A percentile compares a stretch with the other conserved stretches of the same genome.
phyloP scores from a whole-genome alignment of 2,329 filamentous ascomycete genomes.

The Trichothecium sympodiale region DNA sequence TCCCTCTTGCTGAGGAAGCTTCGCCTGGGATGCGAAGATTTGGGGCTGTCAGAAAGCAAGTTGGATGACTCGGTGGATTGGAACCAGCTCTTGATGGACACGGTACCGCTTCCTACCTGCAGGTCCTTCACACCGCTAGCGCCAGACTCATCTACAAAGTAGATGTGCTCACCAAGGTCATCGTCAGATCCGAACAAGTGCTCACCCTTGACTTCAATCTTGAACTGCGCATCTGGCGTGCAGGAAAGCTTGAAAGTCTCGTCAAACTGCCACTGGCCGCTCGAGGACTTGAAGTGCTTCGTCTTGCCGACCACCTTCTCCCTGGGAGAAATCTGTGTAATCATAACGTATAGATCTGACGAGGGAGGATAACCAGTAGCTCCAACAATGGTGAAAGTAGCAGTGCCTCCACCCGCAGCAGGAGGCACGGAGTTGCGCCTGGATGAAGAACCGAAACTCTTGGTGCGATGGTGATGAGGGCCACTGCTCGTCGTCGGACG shows the following conservation, averaged over 20 bases:
- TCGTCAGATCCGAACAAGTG: slow-evolving; percentile 76
- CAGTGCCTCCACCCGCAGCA: slow-evolving; percentile 58
- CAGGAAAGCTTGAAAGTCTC: slow-evolving; percentile 72
- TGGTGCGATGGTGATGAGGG: slow-evolving; percentile 35
- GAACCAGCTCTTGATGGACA: slow-evolving; percentile 68
- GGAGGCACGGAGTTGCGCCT: slow-evolving; percentile 44
- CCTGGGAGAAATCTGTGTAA: slow-evolving; percentile 58
- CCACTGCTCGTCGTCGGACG: slow-evolving; percentile 15
- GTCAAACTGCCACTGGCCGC: slow-evolving; percentile 57
- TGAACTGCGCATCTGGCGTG: slow-evolving; percentile 75
- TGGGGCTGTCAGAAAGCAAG: slow-evolving; percentile 33
- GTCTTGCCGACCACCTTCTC: slow-evolving; percentile 82
- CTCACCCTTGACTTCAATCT: slow-evolving; percentile 75
- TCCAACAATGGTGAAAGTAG: slow-evolving; percentile 68
- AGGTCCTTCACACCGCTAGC: slow-evolving; percentile 61
- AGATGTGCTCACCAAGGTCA: slow-evolving; percentile 72
- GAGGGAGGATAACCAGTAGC: slow-evolving; percentile 67
- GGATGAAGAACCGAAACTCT: slow-evolving; percentile 54
- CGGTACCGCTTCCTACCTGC: slow-evolving; percentile 58
- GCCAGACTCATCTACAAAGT: slow-evolving; percentile 78
- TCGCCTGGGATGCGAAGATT: slow-evolving; percentile 31
- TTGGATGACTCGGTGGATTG: slow-evolving; percentile 33
- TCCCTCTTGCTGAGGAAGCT: slow-evolving; percentile 47
- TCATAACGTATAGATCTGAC: slow-evolving; percentile 66
- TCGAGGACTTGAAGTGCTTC: slow-evolving; percentile 69